These are phyloP conservation scores for Apiosordaria backusii DNA, from an alignment of 495 filamentous ascomycete species.

Conservation along the genomic window DNA sequence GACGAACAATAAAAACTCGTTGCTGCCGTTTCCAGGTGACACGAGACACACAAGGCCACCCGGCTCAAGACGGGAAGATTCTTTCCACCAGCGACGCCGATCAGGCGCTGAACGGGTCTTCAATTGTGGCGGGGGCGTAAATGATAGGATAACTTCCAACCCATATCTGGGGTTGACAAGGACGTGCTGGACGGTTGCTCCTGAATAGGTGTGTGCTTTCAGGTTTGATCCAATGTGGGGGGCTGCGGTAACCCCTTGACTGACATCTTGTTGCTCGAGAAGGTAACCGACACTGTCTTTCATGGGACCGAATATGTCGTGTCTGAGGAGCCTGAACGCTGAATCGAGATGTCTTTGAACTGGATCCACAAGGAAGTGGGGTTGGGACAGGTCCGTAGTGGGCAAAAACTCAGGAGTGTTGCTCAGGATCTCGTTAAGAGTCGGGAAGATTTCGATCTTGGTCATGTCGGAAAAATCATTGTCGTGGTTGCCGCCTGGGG, in stretches of 20 bases:
- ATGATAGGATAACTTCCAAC: conserved; percentile 46
- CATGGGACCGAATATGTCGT: conserved; percentile 61
- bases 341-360: conserved; percentile 61
- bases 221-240: conserved; percentile 18
- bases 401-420: conserved; percentile 59
- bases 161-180: conserved; percentile 43
- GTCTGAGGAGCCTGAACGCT: conserved; percentile 65
- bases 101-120: conserved; percentile 29
- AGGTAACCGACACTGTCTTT: conserved; percentile 51
- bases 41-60: conserved; percentile 59
- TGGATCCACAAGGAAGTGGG: conserved; percentile 48
- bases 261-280: conserved; percentile 24
- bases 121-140: conserved; percentile 50
- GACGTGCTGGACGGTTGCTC: conserved; percentile 34
- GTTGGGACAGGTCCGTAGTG: conserved; percentile 42
- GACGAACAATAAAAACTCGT: conserved; percentile 49
- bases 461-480: conserved; percentile 18
- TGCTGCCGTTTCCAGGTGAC: conserved; percentile 29
- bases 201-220: conserved; percentile 38
- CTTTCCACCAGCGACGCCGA: conserved; percentile 58
- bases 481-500: conserved; percentile 16
- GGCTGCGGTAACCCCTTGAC: not conserved
- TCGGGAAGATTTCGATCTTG: conserved; percentile 63
- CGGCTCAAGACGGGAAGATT: conserved; percentile 51
- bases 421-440: conserved; percentile 56